phyloP scores from a whole-genome alignment of 106 monocot species.

The Phalaenopsis aphrodite region DNA sequence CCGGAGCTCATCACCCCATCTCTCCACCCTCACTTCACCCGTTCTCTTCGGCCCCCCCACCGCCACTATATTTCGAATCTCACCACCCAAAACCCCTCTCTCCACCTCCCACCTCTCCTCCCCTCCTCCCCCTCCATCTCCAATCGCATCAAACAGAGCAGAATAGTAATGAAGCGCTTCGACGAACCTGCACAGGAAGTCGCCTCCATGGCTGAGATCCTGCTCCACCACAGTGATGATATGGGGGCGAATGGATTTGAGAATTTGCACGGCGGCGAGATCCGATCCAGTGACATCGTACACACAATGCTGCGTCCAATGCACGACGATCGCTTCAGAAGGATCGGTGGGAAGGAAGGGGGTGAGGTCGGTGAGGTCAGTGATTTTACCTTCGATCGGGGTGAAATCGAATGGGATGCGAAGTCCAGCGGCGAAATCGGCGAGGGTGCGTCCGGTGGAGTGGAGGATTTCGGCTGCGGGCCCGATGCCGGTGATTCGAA shows the following conservation, averaged over 20 bases:
- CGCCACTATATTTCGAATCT: slow-evolving; percentile 74
- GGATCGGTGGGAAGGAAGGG: slow-evolving; percentile 12
- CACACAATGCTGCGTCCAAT: slow-evolving; percentile 59
- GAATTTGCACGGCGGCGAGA: slow-evolving; percentile 18
- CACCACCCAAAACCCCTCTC: slow-evolving; percentile 63
- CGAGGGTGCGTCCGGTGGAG: slow-evolving; percentile 38
- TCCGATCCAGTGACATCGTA: slow-evolving; percentile 58
- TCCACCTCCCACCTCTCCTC: slow-evolving; percentile 65
- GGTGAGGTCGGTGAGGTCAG: slow-evolving; percentile 20
- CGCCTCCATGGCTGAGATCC: slow-evolving; percentile 40
- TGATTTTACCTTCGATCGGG: slow-evolving; percentile 43
- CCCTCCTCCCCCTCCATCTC: slow-evolving; percentile 29
- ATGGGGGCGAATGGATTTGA: slow-evolving; percentile 23
- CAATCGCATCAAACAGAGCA: slow-evolving; percentile 70
- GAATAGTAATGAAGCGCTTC: slow-evolving; percentile 60
- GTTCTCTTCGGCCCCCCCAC: slow-evolving; percentile 62
- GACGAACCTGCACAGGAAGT: slow-evolving; percentile 44
- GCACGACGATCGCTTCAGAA: slow-evolving; percentile 37
- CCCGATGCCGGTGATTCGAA: slow-evolving; percentile 51
- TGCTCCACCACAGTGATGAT: slow-evolving; percentile 52
- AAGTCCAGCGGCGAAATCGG: slow-evolving; percentile 55
- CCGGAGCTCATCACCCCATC: slow-evolving; percentile 62
- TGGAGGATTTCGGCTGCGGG: slow-evolving; percentile 39
- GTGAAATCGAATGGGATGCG: slow-evolving; percentile 52
- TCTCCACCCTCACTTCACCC: slow-evolving; percentile 61